Conservation (phyloP, 2,329 filamentous ascomycete genomes). For the Fusarium ambrosium region DNA sequence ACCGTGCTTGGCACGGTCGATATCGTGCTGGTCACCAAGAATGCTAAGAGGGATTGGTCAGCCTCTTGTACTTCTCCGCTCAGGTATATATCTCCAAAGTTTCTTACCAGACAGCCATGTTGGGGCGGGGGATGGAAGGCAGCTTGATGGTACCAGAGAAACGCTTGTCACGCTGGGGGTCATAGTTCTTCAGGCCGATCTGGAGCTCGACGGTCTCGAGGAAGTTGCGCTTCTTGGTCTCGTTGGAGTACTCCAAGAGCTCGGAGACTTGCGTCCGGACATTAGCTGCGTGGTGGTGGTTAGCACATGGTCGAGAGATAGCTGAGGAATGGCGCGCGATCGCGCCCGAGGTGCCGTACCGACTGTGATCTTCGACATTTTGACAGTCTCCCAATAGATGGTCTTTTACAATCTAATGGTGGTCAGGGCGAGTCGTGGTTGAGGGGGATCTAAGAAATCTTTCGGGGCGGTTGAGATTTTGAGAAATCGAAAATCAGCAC, state of each 20-base stretch:
- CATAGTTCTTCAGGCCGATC: conserved; percentile 98
- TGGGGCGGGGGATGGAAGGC: conserved; percentile 89
- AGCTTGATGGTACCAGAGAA: conserved; percentile 99
- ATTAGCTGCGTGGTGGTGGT: conserved; percentile 71
- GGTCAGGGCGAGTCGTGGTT: conserved; percentile 58
- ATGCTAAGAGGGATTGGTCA: conserved; percentile 57
- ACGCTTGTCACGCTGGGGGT: conserved; percentile 99
- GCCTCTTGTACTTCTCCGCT: conserved; percentile 1
- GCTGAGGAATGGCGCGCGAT: not conserved
- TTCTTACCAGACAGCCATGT: conserved; percentile 81
- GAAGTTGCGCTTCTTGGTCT: conserved; percentile 99
- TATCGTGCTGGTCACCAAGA: conserved; percentile 88
- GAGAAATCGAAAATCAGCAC: conserved; percentile 29
- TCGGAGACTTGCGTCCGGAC: conserved; percentile 94
- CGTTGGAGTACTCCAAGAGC: conserved; percentile 92
- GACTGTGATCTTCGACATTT: conserved; percentile 90
- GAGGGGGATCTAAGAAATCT: conserved; percentile 33
- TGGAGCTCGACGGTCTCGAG: conserved; percentile 92
- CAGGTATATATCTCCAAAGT: not conserved
- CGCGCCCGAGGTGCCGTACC: conserved; percentile 58
- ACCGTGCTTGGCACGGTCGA: conserved; percentile 99
- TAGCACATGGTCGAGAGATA: conserved; percentile 52
- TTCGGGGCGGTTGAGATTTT: conserved; percentile 40
- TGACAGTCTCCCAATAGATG: conserved; percentile 90
- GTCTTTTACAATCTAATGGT: conserved; percentile 75